Conservation (phyloP, 352 stramenopile species). For the Globisporangium iwayamae region DNA sequence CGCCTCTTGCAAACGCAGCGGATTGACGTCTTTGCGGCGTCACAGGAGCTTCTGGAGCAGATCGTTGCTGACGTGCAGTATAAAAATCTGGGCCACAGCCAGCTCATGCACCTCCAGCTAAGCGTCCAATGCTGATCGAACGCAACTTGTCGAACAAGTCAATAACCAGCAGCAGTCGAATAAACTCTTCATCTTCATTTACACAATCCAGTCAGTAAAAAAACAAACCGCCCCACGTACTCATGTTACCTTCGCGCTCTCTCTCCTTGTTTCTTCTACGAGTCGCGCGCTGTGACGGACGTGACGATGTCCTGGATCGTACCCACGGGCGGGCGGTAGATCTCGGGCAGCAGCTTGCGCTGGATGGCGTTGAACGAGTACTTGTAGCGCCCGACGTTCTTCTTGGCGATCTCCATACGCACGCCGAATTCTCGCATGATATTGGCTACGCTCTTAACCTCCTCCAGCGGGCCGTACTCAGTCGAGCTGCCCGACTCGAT, state of each 20-base stretch:
- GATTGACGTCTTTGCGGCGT: slow-evolving; percentile 2
- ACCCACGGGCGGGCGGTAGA: slow-evolving; percentile 85
- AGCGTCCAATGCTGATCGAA: background rate
- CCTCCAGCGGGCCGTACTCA: slow-evolving; percentile 56
- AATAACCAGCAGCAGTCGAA: background rate
- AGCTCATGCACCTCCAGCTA: slow-evolving; percentile 2
- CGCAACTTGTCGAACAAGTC: background rate
- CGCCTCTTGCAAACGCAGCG: background rate
- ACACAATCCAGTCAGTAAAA: background rate
- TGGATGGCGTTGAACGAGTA: slow-evolving; percentile 98
- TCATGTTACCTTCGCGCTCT: too few relatives aligned
- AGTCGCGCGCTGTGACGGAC: slow-evolving; percentile 86
- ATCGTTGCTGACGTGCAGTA: background rate
- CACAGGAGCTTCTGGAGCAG: slow-evolving; percentile 8
- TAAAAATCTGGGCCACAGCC: background rate
- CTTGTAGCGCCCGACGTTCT: slow-evolving; percentile 95
- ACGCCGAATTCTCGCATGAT: slow-evolving; percentile 90
- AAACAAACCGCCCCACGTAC: too few relatives aligned
- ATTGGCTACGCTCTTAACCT: slow-evolving; percentile 82
- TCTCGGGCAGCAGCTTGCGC: slow-evolving; percentile 92
- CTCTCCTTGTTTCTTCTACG: slow-evolving; percentile 23
- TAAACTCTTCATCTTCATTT: background rate
- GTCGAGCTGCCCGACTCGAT: slow-evolving; percentile 48
- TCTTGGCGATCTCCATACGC: slow-evolving; percentile 94
- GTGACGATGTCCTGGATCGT: slow-evolving; percentile 93